Conservation (phyloP, 805 yeast species). For the Wickerhamomyces xylosicus region DNA sequence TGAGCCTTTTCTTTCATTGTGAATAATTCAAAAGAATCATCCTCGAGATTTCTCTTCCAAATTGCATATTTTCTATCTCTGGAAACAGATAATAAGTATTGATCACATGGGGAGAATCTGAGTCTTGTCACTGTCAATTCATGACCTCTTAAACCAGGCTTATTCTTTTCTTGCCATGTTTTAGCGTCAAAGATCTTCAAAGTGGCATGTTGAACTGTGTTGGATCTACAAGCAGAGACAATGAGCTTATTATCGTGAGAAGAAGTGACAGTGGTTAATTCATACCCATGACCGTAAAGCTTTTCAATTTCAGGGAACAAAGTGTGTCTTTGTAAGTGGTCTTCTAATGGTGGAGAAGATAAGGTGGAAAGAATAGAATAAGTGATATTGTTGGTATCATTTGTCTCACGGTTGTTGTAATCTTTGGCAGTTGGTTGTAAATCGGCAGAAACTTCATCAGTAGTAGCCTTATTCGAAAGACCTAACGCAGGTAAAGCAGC, state of each 20-base stretch:
- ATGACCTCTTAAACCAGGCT: slow-evolving; percentile 55
- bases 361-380: slow-evolving; percentile 38
- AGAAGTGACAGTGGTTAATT: slow-evolving; percentile 68
- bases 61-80: slow-evolving; percentile 82
- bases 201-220: slow-evolving; percentile 75
- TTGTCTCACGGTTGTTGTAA: slow-evolving; percentile 21
- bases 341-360: slow-evolving; percentile 71
- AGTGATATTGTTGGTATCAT: slow-evolving; percentile 27
- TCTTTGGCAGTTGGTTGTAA: slow-evolving; percentile 20
- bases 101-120: slow-evolving; percentile 61
- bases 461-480: slow-evolving; percentile 80
- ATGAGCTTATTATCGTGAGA: slow-evolving; percentile 52
- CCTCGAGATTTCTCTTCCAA: slow-evolving; percentile 42
- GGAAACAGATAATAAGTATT: slow-evolving; percentile 63
- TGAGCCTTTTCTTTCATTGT: slow-evolving; percentile 63
- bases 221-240: slow-evolving; percentile 90
- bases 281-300: slow-evolving; percentile 96
- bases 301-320: slow-evolving; percentile 94
- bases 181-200: slow-evolving; percentile 61
- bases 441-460: slow-evolving; percentile 25
- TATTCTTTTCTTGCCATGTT: slow-evolving; percentile 51
- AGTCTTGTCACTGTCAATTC: slow-evolving; percentile 78
- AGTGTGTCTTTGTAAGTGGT: slow-evolving; percentile 82
- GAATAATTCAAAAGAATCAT: slow-evolving; percentile 29
- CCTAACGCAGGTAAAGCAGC: slow-evolving; percentile 93